A percentile compares a stretch with the other conserved stretches of the same genome.
These are phyloP conservation scores for Conringia planisiliqua DNA, from an alignment of 345 rosid species.

Conservation along the genomic window DNA sequence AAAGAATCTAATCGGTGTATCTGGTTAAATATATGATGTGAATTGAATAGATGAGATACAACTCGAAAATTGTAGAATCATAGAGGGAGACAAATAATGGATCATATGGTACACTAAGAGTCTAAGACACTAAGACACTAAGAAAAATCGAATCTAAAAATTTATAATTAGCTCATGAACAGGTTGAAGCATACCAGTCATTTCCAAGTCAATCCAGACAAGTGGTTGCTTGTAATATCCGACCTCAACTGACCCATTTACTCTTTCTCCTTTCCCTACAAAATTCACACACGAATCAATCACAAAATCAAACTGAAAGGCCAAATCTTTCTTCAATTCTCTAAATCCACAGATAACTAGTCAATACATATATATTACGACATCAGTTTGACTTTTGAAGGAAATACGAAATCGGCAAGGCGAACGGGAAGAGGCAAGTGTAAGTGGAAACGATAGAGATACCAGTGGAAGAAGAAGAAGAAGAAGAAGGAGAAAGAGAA, in stretches of 20 bases:
- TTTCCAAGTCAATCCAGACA: conserved; percentile 95
- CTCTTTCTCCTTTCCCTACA: conserved; percentile 13
- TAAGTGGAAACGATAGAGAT: neutral
- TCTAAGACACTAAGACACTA: too few species aligned
- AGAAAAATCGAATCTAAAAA: too few species aligned
- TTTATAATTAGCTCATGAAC: neutral
- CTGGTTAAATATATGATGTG: neutral
- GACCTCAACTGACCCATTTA: conserved; percentile 9
- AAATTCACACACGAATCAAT: neutral
- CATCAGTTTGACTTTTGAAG: neutral
- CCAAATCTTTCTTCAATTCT: neutral
- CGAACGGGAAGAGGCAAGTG: neutral
- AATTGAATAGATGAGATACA: too few species aligned
- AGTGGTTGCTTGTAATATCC: conserved; percentile 62
- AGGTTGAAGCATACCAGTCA: conserved; percentile 60
- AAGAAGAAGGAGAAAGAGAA: conserved; percentile 18
- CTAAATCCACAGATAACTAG: neutral
- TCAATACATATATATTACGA: neutral
- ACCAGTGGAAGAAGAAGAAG: conserved; percentile 20
- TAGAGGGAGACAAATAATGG: neutral
- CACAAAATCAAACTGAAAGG: neutral
- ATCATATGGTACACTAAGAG: neutral
- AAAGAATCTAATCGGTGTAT: neutral
- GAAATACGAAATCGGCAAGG: neutral
- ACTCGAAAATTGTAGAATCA: neutral